Percentiles rank a stretch among this genome's conserved stretches.
Conservation (phyloP, 2,329 filamentous ascomycete genomes). For the Aureobasidium sp. region DNA sequence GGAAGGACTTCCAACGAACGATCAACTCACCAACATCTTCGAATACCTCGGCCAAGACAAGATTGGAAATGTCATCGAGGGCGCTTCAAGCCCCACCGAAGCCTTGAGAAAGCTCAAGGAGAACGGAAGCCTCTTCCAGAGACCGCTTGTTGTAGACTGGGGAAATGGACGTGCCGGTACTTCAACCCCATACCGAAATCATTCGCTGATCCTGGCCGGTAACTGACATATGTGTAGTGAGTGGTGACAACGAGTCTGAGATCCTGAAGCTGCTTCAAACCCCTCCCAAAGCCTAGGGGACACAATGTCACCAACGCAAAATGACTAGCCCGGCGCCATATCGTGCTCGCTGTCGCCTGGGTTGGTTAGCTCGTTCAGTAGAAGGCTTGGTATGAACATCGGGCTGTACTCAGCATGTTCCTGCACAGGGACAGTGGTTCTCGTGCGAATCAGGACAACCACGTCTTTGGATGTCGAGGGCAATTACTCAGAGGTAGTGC, state of each 20-base stretch:
- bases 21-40: slow-evolving; percentile 76
- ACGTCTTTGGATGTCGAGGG: neutral
- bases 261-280: slow-evolving; percentile 41
- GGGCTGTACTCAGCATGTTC: neutral
- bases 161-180: slow-evolving; percentile 71
- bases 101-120: slow-evolving; percentile 72
- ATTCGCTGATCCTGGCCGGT: neutral
- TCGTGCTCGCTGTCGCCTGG: neutral
- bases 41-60: slow-evolving; percentile 65
- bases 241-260: slow-evolving; percentile 75
- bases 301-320: no score
- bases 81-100: slow-evolving; percentile 65
- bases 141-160: slow-evolving; percentile 89
- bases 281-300: neutral
- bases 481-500: neutral
- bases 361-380: neutral
- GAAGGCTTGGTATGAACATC: neutral
- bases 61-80: slow-evolving; percentile 59
- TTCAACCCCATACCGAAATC: slow-evolving; percentile 17
- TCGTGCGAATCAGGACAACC: neutral
- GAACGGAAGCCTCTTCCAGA: slow-evolving; percentile 58
- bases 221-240: slow-evolving; percentile 31
- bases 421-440: neutral
- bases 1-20: slow-evolving; percentile 67
- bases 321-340: neutral